These are phyloP conservation scores for Raffaelea arxii DNA, from an alignment of 2,329 filamentous ascomycete species.

Conservation along the genomic window DNA sequence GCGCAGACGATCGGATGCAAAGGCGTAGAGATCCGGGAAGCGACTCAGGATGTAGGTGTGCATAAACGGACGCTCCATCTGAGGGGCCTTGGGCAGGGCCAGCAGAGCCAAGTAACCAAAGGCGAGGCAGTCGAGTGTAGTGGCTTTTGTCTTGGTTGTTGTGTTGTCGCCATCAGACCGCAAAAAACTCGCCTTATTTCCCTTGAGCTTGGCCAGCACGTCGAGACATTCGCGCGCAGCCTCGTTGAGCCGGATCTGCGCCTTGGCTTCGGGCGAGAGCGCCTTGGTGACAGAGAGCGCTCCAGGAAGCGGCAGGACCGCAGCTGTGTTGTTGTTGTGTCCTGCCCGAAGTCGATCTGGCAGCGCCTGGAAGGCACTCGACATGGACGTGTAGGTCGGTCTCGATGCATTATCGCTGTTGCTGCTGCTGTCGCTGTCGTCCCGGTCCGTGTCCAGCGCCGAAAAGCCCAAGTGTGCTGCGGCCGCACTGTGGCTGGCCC, in stretches of 20 bases:
- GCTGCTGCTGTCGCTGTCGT: slow-evolving; percentile 18
- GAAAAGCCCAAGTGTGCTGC: slow-evolving; percentile 63
- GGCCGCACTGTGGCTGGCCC: slow-evolving; percentile 57
- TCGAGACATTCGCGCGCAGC: slow-evolving; percentile 62
- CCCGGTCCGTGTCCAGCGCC: slow-evolving; percentile 48
- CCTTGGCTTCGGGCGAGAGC: slow-evolving; percentile 60
- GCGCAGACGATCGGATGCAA: slow-evolving; percentile 11
- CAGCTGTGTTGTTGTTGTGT: neutral
- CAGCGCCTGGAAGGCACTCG: slow-evolving; percentile 8
- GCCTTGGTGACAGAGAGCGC: slow-evolving; percentile 36
- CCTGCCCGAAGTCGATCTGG: slow-evolving; percentile 9
- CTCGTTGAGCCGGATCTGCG: slow-evolving; percentile 66
- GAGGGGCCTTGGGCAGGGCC: slow-evolving; percentile 32
- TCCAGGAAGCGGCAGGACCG: neutral
- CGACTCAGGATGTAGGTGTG: slow-evolving; percentile 14
- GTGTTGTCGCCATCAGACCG: slow-evolving; percentile 24
- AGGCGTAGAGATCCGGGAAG: slow-evolving; percentile 9
- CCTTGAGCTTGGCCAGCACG: slow-evolving; percentile 54
- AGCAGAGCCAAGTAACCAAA: slow-evolving; percentile 74
- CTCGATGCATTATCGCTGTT: slow-evolving; percentile 35
- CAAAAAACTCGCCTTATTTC: slow-evolving; percentile 40
- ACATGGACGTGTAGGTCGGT: slow-evolving; percentile 2
- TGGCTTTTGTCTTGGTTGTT: slow-evolving; percentile 25
- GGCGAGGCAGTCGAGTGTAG: slow-evolving; percentile 67
- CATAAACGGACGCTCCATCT: slow-evolving; percentile 24